Conservation (phyloP, 768 basidiomycete species). For the Pholiota conissans region DNA sequence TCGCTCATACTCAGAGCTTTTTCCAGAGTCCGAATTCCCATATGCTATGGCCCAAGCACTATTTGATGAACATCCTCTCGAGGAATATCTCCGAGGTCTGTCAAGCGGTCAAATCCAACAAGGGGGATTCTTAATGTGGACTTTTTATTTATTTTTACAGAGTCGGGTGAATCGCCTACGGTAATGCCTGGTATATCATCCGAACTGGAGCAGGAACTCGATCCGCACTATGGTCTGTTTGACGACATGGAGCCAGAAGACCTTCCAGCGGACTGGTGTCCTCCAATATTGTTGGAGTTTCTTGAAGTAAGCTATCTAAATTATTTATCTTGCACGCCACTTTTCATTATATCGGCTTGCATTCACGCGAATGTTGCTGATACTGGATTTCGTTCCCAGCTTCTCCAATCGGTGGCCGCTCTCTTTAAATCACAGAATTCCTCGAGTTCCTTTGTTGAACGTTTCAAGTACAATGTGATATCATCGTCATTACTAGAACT, state of each 20-base stretch:
- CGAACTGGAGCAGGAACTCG: constrained; percentile 39
- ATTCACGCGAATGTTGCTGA: constrained; percentile 6
- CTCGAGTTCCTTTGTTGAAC: constrained; percentile 63
- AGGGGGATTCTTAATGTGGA: too few relatives aligned
- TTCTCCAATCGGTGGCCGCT: constrained; percentile 37
- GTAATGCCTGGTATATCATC: constrained; percentile 56
- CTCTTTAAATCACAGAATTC: constrained; percentile 32
- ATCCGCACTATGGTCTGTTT: constrained; percentile 27
- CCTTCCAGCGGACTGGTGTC: constrained; percentile 37
- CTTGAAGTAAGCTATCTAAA: constrained; percentile 37
- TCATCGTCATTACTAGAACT: constrained; percentile 75
- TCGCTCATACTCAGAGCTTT: not conserved
- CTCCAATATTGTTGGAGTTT: constrained; percentile 32
- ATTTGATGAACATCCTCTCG: constrained; percentile 76
- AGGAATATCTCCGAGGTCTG: constrained; percentile 69
- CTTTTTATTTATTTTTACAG: constrained; percentile 39
- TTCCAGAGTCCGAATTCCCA: constrained; percentile 6
- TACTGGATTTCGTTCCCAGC: constrained; percentile 26
- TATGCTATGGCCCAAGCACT: constrained; percentile 71
- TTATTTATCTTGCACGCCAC: not conserved
- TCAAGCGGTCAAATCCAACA: constrained; percentile 5
- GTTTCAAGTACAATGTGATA: constrained; percentile 83
- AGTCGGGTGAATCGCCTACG: constrained; percentile 57
- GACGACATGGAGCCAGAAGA: constrained; percentile 25
- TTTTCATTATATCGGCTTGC: not conserved